Percentiles rank a stretch among this genome's conserved stretches.
These are phyloP conservation scores for Ustilago cynodontis DNA, from an alignment of 1,284 basidiomycete species.

Conservation along the genomic window DNA sequence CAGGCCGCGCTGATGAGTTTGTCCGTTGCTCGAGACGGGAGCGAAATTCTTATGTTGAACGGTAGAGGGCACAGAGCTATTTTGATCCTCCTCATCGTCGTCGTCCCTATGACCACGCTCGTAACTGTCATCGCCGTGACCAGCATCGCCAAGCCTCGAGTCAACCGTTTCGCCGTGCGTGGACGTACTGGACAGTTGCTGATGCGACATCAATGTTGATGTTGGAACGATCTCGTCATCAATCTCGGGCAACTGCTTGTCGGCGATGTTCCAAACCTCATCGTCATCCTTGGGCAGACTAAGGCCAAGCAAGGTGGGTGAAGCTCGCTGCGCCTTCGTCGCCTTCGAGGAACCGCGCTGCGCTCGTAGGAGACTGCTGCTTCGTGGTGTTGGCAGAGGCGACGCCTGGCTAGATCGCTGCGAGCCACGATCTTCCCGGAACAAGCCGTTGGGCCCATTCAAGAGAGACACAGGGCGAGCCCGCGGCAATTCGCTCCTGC, in stretches of 20 bases:
- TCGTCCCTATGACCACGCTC: background rate
- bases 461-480: conserved; percentile 44
- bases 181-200: background rate
- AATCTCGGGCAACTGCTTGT: conserved; percentile 49
- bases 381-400: conserved; percentile 37
- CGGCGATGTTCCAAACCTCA: conserved; percentile 47
- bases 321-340: conserved; percentile 17
- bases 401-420: conserved; percentile 29
- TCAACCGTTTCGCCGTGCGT: conserved; percentile 9
- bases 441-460: conserved; percentile 43
- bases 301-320: conserved; percentile 41
- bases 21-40: conserved; percentile 9
- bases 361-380: conserved; percentile 37
- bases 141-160: conserved; percentile 10
- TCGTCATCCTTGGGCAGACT: conserved; percentile 39
- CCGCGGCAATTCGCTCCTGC: conserved; percentile 35
- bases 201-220: background rate
- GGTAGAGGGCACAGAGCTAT: conserved; percentile 20
- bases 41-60: conserved; percentile 5
- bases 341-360: conserved; percentile 12
- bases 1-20: conserved; percentile 8
- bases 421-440: conserved; percentile 27
- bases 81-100: conserved; percentile 7
- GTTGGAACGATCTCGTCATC: conserved; percentile 27
- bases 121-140: conserved; percentile 5